Conservation (phyloP, 2,329 filamentous ascomycete species). For the Juglanconis oblonga region DNA sequence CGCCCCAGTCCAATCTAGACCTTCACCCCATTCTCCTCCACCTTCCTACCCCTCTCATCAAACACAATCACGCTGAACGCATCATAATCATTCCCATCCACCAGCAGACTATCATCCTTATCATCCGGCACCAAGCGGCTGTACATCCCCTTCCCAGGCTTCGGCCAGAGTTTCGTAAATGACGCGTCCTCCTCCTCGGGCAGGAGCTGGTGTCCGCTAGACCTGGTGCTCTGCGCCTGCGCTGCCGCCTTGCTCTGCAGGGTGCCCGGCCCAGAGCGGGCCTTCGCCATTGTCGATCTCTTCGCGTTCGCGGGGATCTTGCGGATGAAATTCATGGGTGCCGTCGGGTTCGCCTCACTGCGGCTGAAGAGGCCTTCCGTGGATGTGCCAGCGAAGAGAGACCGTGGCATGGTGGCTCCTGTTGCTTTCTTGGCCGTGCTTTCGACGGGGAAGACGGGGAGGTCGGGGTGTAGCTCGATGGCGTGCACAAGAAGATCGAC, state of each 20-base stretch:
- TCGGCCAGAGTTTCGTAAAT: slow-evolving; percentile 27
- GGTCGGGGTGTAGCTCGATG: slow-evolving; percentile 58
- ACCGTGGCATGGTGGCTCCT: slow-evolving; percentile 26
- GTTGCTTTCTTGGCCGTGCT: not conserved
- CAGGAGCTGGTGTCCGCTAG: slow-evolving; percentile 14
- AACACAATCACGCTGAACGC: slow-evolving; percentile 29
- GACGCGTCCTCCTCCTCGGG: slow-evolving; percentile 27
- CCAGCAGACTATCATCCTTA: slow-evolving; percentile 25
- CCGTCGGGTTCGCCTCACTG: slow-evolving; percentile 33
- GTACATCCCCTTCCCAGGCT: slow-evolving; percentile 27
- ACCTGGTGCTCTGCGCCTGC: not conserved
- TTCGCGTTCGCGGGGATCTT: slow-evolving; percentile 27
- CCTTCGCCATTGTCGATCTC: slow-evolving; percentile 18
- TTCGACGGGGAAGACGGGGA: slow-evolving; percentile 59
- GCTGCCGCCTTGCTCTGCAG: slow-evolving; percentile 15
- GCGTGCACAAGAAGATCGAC: slow-evolving; percentile 63
- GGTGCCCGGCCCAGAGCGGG: slow-evolving; percentile 13
- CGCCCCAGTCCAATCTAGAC: slow-evolving; percentile 10
- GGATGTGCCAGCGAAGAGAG: slow-evolving; percentile 21
- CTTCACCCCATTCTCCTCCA: slow-evolving; percentile 30
- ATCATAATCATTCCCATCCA: slow-evolving; percentile 27
- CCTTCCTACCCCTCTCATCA: slow-evolving; percentile 27
- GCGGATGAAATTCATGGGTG: slow-evolving; percentile 37
- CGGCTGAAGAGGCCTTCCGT: slow-evolving; percentile 27
- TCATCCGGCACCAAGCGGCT: slow-evolving; percentile 24